A percentile compares a stretch with the other conserved stretches of the same genome.
Evolutionary conservation across 371 early-diverging fungal species (phyloP).

Genomic region (Actinomortierella wolfii): DNA sequence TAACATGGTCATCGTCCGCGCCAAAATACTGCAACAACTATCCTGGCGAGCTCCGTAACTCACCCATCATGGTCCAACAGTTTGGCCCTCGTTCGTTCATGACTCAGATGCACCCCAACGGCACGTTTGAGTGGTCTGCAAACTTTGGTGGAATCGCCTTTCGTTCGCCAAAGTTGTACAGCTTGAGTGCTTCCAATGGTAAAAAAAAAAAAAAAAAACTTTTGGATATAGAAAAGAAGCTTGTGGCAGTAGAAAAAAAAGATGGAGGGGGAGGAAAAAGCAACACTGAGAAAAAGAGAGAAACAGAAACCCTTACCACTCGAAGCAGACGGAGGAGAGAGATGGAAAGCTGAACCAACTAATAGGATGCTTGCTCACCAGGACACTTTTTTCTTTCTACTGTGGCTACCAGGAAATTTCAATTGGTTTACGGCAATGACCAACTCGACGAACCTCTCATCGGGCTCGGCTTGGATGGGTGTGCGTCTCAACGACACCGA

Average conservation of each 20-base stretch:
- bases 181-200: constrained; percentile 15
- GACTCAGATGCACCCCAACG: constrained; percentile 26
- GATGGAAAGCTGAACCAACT: no score
- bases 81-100: constrained; percentile 11
- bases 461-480: constrained; percentile 26
- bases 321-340: no score
- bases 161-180: constrained; percentile 19
- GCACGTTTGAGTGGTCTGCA: constrained; percentile 8
- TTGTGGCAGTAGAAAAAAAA: no score
- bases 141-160: constrained; percentile 6
- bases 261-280: no score
- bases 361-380: no score
- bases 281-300: no score
- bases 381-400: no score
- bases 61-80: constrained; percentile 22
- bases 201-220: no score
- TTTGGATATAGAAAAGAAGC: no score
- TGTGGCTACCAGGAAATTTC: background rate
- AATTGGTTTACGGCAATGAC: constrained; percentile 24
- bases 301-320: no score
- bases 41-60: constrained; percentile 5
- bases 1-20: constrained; percentile 9
- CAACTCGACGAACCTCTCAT: constrained; percentile 4
- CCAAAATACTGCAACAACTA: constrained; percentile 19
- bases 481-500: constrained; percentile 23